These are phyloP conservation scores for Acer campestre DNA, from an alignment of 345 rosid genomes.

Conservation along the genomic window DNA sequence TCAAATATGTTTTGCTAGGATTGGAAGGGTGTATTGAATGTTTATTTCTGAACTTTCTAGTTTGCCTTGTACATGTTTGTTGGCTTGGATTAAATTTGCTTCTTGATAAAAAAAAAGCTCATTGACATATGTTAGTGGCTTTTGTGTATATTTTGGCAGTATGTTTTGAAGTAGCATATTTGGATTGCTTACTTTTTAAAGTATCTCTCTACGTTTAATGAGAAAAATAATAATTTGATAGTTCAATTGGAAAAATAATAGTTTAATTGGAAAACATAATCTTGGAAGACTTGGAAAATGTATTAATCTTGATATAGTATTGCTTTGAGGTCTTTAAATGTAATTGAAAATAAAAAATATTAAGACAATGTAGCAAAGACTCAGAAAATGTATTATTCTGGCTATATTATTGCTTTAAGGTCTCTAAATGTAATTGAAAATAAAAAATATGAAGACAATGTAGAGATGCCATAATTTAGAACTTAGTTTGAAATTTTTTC, in stretches of 20 bases:
- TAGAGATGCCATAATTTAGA: not conserved
- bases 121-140: not conserved
- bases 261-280: not conserved
- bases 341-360: not conserved
- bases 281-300: not conserved
- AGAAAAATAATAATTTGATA: too few species aligned
- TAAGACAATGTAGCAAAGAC: not conserved
- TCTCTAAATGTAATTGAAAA: not conserved
- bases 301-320: too few species aligned
- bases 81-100: not conserved
- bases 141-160: not conserved
- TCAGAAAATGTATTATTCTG: not conserved
- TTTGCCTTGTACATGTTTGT: not conserved
- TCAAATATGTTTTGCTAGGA: not conserved
- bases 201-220: not conserved
- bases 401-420: not conserved
- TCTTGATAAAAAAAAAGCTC: not conserved
- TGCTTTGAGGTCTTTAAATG: not conserved
- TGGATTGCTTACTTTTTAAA: not conserved
- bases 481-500: conserved; percentile 5
- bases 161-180: not conserved
- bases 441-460: not conserved
- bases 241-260: too few species aligned
- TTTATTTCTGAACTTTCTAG: not conserved
- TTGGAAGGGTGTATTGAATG: not conserved